These are phyloP conservation scores for Cruciata laevipes DNA, from an alignment of 257 asterid genomes.

Conservation along the genomic window DNA sequence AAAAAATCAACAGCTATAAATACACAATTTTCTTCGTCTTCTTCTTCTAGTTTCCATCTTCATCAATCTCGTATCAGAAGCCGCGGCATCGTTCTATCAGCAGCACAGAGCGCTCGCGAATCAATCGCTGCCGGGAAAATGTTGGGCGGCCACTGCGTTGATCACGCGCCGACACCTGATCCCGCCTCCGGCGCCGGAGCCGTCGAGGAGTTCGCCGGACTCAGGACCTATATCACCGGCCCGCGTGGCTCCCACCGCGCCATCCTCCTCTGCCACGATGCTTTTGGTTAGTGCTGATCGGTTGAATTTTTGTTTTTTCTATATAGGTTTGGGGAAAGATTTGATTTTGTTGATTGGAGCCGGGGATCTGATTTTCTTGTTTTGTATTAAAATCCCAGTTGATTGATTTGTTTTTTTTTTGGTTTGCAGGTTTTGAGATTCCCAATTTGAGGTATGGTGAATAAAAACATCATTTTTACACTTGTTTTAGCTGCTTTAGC, in stretches of 20 bases:
- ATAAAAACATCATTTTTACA: too few relatives aligned
- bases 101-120: neutral
- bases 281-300: conserved; percentile 34
- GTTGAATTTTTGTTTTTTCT: neutral
- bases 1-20: neutral
- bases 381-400: neutral
- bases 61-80: neutral
- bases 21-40: neutral
- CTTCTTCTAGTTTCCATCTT: neutral
- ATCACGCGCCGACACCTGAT: conserved; percentile 37
- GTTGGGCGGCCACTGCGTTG: conserved; percentile 2
- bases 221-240: conserved; percentile 39
- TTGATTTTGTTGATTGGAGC: neutral
- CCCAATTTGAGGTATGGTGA: conserved; percentile 51
- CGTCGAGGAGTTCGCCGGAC: conserved; percentile 43
- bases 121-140: neutral
- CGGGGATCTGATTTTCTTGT: neutral
- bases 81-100: neutral
- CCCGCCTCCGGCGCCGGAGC: conserved; percentile 34
- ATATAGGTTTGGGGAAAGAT: neutral
- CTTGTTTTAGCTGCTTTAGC: neutral
- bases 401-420: neutral
- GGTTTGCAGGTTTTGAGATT: conserved; percentile 53
- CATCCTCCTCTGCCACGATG: conserved; percentile 48
- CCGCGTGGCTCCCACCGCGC: conserved; percentile 39